Conservation (phyloP, 1,284 basidiomycete species). For the Pseudomicrostroma phylloplanum region DNA sequence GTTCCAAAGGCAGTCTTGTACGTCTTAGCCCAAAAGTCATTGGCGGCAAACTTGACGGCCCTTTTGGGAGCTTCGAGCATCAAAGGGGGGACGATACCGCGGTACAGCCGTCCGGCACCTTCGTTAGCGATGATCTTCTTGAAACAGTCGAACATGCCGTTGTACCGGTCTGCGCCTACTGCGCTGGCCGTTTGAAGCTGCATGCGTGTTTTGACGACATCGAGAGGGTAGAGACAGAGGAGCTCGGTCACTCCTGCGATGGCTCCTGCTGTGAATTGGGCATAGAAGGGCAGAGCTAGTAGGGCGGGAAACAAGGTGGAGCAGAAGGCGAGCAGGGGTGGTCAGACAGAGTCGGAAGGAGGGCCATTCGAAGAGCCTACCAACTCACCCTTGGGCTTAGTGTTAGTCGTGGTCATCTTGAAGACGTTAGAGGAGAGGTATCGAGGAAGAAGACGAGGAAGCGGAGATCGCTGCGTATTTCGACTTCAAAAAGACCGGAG, state of each 20-base stretch:
- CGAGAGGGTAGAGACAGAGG: conserved; percentile 83
- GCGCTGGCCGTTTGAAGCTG: conserved; percentile 78
- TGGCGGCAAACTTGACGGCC: conserved; percentile 84
- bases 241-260: conserved; percentile 80
- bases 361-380: too few species aligned
- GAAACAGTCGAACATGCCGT: conserved; percentile 73
- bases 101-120: conserved; percentile 76
- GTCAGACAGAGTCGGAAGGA: too few species aligned
- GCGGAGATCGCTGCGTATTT: too few species aligned
- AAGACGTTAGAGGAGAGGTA: too few species aligned
- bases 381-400: too few species aligned
- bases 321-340: too few species aligned
- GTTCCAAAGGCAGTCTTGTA: conserved; percentile 58
- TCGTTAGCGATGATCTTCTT: conserved; percentile 70
- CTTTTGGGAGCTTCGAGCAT: conserved; percentile 96
- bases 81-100: conserved; percentile 87
- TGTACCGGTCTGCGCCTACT: conserved; percentile 53
- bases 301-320: too few species aligned
- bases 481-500: too few species aligned
- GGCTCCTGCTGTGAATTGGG: conserved; percentile 82
- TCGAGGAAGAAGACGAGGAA: too few species aligned
- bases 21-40: conserved; percentile 76
- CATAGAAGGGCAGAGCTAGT: conserved; percentile 65
- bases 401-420: too few species aligned
- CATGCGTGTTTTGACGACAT: conserved; percentile 83